Evolutionary conservation across 768 basidiomycete species (phyloP).

Genomic region (Psilocybe cubensis): DNA sequence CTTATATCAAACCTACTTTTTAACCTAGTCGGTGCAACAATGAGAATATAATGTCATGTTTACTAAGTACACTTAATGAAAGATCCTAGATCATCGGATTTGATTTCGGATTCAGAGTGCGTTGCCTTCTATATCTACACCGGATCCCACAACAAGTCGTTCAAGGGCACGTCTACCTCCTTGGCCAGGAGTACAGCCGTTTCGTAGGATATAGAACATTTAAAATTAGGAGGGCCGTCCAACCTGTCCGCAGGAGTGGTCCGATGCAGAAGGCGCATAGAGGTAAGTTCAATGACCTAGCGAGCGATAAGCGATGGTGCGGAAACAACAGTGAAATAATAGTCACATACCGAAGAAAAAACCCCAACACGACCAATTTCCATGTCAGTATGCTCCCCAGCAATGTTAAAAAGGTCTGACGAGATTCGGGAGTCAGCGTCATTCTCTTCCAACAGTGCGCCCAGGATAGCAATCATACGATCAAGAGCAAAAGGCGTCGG

Average conservation of each 20-base stretch:
- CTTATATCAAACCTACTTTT: too few relatives aligned
- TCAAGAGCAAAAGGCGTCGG: slow-evolving; percentile 82
- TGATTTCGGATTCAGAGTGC: too few relatives aligned
- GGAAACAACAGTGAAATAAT: slow-evolving; percentile 1
- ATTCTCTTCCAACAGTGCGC: slow-evolving; percentile 76
- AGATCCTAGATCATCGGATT: too few relatives aligned
- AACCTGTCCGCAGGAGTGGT: slow-evolving; percentile 62
- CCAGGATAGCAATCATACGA: slow-evolving; percentile 78
- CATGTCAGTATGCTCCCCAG: slow-evolving; percentile 78
- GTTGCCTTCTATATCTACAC: too few relatives aligned
- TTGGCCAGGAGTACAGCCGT: slow-evolving; percentile 57
- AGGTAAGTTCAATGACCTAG: slow-evolving; percentile 69
- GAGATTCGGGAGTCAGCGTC: slow-evolving; percentile 52
- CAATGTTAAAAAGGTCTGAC: slow-evolving; percentile 51
- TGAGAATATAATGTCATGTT: too few relatives aligned
- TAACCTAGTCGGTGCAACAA: too few relatives aligned
- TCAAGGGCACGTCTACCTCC: slow-evolving; percentile 59
- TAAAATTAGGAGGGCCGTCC: slow-evolving; percentile 74
- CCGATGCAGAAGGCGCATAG: slow-evolving; percentile 68
- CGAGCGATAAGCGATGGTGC: background rate
- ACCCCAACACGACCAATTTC: slow-evolving; percentile 67
- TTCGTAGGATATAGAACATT: slow-evolving; percentile 71
- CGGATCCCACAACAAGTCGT: slow-evolving; percentile 74
- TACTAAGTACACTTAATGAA: too few relatives aligned
- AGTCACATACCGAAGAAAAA: slow-evolving; percentile 54